phyloP scores from a whole-genome alignment of 192 early-diverging fungal species.

The Thamnidium elegans region DNA sequence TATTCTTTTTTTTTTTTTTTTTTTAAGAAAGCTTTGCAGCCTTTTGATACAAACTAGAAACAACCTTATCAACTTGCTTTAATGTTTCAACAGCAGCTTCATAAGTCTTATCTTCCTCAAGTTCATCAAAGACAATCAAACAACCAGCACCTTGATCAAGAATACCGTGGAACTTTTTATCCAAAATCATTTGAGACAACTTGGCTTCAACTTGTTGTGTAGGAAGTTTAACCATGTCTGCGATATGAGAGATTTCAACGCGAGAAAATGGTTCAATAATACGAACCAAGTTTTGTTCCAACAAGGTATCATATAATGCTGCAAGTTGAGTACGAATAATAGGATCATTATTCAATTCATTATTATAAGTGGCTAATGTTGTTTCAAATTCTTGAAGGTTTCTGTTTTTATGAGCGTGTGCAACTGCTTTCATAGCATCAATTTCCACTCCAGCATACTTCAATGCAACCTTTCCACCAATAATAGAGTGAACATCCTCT shows the following conservation, averaged over 20 bases:
- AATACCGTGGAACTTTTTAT: slow-evolving; percentile 93
- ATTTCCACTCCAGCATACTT: slow-evolving; percentile 87
- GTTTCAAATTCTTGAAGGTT: slow-evolving; percentile 96
- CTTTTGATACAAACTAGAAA: slow-evolving; percentile 94
- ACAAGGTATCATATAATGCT: slow-evolving; percentile 90
- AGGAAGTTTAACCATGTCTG: slow-evolving; percentile 89
- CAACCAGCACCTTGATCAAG: slow-evolving; percentile 97
- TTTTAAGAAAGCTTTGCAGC: slow-evolving; percentile 13
- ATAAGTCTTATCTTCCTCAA: slow-evolving; percentile 87
- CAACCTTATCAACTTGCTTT: slow-evolving; percentile 94
- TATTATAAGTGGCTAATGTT: slow-evolving; percentile 80
- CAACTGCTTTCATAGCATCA: slow-evolving; percentile 92
- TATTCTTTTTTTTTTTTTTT: too few relatives aligned
- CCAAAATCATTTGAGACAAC: slow-evolving; percentile 98
- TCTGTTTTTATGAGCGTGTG: slow-evolving; percentile 94
- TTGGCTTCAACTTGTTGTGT: slow-evolving; percentile 93
- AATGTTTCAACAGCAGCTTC: slow-evolving; percentile 91
- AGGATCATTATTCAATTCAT: slow-evolving; percentile 88
- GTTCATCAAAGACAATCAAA: slow-evolving; percentile 92
- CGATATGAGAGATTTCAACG: slow-evolving; percentile 95
- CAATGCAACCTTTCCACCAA: slow-evolving; percentile 88
- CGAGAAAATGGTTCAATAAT: slow-evolving; percentile 98
- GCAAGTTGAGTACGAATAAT: slow-evolving; percentile 92
- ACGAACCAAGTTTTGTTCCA: slow-evolving; percentile 95
- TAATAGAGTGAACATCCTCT: slow-evolving; percentile 89